Evolutionary conservation across 805 yeast species (phyloP), one percentile per base, ranked within the genome.

Genomic region (Lipomyces lipofer): DNA sequence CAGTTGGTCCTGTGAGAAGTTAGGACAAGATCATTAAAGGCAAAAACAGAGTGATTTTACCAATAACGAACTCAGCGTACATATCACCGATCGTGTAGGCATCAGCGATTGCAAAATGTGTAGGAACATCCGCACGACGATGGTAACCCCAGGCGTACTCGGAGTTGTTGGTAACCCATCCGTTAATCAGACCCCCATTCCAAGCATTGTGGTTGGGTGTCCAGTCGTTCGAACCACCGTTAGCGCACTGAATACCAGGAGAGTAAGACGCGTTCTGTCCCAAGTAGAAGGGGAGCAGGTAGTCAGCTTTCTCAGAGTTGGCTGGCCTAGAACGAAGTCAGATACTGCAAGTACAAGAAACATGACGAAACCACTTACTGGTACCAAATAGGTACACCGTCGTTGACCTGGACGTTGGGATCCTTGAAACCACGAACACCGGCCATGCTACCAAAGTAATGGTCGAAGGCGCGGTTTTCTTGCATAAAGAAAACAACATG

Each of bases 391-490:
- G 49, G 43, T 3, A 30, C 22, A 1, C 52, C 52, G 40, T 17
- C 30, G 32, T 43, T 51, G 15, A 54, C 43, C 47, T 49, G 44
- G 25, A 55, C 64, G 32, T 60, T 64, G 22, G 67, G 67, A 47
- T 64, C 67, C 49, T 64, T 52, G 54, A 64, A 62, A 9, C 65
- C 65, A 33, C 67, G 63, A 12, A 64, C 67, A 28, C 67, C 67
- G 32, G 67, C 60, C 64, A 64, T 57, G 3, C 67, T 50, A 3
- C 65, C 67, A 44, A 56, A 61, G 52, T 64, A 64, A 33, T 60
- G 65, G 49, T 64, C 65, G 48, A 64, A 64, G 28, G 67, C 65
- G 30, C 67, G 59, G 55, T 64, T 64, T 50, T 64, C 67, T 38
- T 64, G 67, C 67, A 64, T 64, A 50, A 63, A 59, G 33, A 52